A percentile compares a stretch with the other conserved stretches of the same genome.
Conservation (phyloP, 2,329 filamentous ascomycete species). For the Rutstroemia sydowiana region DNA sequence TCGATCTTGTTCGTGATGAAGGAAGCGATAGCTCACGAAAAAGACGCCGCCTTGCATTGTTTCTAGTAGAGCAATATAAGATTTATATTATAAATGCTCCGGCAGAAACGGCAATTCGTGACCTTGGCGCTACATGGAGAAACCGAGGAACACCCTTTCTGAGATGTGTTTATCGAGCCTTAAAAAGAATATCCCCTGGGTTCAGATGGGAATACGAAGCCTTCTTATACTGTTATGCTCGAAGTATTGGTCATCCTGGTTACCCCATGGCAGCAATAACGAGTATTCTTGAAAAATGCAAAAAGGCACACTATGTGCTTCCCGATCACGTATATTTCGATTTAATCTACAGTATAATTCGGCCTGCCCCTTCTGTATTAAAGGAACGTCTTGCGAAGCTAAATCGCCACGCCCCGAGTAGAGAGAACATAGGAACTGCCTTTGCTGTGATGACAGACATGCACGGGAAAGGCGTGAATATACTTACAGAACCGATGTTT, state of each 20-base stretch:
- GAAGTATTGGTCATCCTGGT: conserved; percentile 32
- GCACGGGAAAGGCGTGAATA: conserved; percentile 33
- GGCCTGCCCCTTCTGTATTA: neutral
- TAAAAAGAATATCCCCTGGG: conserved; percentile 6
- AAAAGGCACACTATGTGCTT: neutral
- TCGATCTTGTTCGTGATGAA: neutral
- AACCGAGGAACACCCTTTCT: conserved; percentile 38
- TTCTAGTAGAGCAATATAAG: conserved; percentile 16
- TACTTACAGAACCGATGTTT: conserved; percentile 31
- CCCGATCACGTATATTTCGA: conserved; percentile 29
- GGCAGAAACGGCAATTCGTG: conserved; percentile 25
- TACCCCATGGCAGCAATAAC: conserved; percentile 33
- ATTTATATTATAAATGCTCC: conserved; percentile 28
- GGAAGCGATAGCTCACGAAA: neutral
- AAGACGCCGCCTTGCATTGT: conserved; percentile 13
- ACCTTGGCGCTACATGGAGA: conserved; percentile 33
- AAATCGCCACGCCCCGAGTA: conserved; percentile 14
- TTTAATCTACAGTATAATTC: conserved; percentile 33
- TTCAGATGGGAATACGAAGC: conserved; percentile 28
- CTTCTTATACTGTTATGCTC: conserved; percentile 33
- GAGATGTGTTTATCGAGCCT: conserved; percentile 32
- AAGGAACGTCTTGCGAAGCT: neutral
- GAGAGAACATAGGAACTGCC: conserved; percentile 27
- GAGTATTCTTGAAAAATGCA: conserved; percentile 22
- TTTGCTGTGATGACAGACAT: conserved; percentile 36